phyloP scores from a whole-genome alignment of 768 basidiomycete genomes.

The Lactarius tabidus region DNA sequence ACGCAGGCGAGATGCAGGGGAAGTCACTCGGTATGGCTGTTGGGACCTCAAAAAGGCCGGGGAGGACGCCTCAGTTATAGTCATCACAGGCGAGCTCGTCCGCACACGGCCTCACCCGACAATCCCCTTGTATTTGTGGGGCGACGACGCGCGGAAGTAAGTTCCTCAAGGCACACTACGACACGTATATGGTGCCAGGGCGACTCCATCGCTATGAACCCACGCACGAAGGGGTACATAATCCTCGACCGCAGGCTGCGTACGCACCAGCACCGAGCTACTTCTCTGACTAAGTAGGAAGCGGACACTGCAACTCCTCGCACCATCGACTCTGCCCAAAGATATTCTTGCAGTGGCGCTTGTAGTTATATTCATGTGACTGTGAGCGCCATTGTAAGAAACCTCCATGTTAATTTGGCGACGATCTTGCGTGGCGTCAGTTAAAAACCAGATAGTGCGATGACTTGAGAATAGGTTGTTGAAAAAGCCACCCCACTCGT shows the following conservation, averaged over 20 bases:
- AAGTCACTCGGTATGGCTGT: slow-evolving; percentile 63
- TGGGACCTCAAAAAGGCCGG: slow-evolving; percentile 51
- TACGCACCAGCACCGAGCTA: too few species aligned
- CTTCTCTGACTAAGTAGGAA: too few species aligned
- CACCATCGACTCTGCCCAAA: too few species aligned
- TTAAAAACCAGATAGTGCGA: too few species aligned
- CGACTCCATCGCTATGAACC: slow-evolving; percentile 64
- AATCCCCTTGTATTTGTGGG: slow-evolving; percentile 64
- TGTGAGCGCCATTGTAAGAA: too few species aligned
- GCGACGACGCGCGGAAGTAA: slow-evolving; percentile 54
- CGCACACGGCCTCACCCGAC: slow-evolving; percentile 70
- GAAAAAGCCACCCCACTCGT: too few species aligned
- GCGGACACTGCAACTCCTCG: too few species aligned
- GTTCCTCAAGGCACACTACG: slow-evolving; percentile 61
- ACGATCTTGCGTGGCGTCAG: too few species aligned
- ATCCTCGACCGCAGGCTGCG: slow-evolving; percentile 60
- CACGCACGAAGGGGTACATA: slow-evolving; percentile 41
- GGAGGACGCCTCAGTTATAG: slow-evolving; percentile 44
- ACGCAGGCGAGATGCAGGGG: slow-evolving; percentile 63
- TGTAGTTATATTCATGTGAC: too few species aligned
- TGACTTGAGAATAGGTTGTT: too few species aligned
- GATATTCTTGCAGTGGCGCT: too few species aligned
- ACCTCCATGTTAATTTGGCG: too few species aligned
- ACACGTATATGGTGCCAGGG: slow-evolving; percentile 65
- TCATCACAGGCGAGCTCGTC: slow-evolving; percentile 57